These are phyloP conservation scores for Eimeria necatrix DNA, from an alignment of 169 alveolate species.

Conservation along the genomic window DNA sequence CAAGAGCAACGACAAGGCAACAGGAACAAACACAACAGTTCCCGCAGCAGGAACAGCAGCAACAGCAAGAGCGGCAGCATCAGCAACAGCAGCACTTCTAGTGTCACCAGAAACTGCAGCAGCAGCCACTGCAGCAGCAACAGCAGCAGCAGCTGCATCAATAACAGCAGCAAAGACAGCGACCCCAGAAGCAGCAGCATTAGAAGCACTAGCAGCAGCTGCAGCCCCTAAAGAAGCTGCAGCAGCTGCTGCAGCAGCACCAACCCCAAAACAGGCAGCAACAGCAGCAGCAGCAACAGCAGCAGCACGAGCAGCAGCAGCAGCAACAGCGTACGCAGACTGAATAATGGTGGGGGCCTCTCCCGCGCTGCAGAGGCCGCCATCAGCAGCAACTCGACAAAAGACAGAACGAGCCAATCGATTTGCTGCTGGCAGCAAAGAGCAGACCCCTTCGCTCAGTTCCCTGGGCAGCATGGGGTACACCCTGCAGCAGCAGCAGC, in stretches of 20 bases:
- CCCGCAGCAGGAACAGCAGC: too few species aligned
- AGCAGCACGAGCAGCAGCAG: slow-evolving; percentile 7
- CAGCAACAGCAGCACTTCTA: neutral
- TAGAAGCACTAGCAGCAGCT: slow-evolving; percentile 15
- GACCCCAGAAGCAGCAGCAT: slow-evolving; percentile 20
- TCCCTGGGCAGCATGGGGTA: slow-evolving; percentile 81
- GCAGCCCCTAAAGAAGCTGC: neutral
- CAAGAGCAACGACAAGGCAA: too few species aligned
- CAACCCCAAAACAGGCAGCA: neutral
- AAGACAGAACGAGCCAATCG: slow-evolving; percentile 74
- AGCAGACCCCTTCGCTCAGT: slow-evolving; percentile 79
- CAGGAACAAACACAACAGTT: too few species aligned
- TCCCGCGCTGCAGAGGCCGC: neutral
- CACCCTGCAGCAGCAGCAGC: slow-evolving; percentile 72
- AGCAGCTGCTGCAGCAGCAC: slow-evolving; percentile 31
- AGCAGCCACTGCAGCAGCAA: slow-evolving; percentile 5
- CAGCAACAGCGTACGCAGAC: slow-evolving; percentile 43
- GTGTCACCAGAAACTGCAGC: neutral
- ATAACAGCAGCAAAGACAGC: neutral
- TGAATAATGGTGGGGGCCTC: slow-evolving; percentile 62
- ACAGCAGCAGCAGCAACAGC: neutral
- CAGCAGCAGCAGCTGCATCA: neutral
- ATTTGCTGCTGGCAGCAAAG: slow-evolving; percentile 46
- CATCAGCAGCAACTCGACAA: neutral
- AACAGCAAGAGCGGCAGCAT: neutral